phyloP scores from a whole-genome alignment of 1,284 basidiomycete genomes.

The Ceratobasidium sp. region DNA sequence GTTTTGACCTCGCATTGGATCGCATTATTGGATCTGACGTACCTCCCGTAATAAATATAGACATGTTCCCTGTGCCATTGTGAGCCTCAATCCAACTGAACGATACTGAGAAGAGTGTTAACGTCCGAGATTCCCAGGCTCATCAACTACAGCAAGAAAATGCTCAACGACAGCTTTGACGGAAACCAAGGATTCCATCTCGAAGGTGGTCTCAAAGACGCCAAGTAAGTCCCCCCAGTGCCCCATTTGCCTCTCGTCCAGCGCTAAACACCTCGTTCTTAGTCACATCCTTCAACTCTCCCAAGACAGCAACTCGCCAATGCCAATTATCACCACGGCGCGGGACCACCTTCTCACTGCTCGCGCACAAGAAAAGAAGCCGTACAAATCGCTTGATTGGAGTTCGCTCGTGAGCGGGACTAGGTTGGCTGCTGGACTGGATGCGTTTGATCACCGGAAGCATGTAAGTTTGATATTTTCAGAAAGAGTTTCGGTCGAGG shows the following conservation, averaged over 20 bases:
- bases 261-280: conserved; percentile 1
- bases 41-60: conserved; percentile 55
- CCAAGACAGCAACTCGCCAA: conserved; percentile 77
- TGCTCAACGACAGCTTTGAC: conserved; percentile 81
- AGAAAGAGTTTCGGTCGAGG: neutral
- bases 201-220: conserved; percentile 89
- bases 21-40: conserved; percentile 47
- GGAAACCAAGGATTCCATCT: conserved; percentile 87
- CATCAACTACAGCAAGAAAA: conserved; percentile 75
- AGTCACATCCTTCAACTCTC: conserved; percentile 76
- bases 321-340: conserved; percentile 84
- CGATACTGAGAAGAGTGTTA: conserved; percentile 49
- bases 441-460: conserved; percentile 69
- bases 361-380: conserved; percentile 72
- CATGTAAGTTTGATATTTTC: conserved; percentile 29
- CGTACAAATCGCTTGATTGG: conserved; percentile 77
- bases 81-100: conserved; percentile 56
- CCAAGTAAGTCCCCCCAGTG: conserved; percentile 59
- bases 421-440: conserved; percentile 76
- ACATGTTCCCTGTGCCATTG: conserved; percentile 73
- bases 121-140: conserved; percentile 59
- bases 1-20: conserved; percentile 7
- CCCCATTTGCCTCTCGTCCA: neutral
- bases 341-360: conserved; percentile 79
- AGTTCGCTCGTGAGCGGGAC: conserved; percentile 77